Evolutionary conservation across 2,329 filamentous ascomycete genomes (phyloP).

Genomic region (Fusarium napiforme): DNA sequence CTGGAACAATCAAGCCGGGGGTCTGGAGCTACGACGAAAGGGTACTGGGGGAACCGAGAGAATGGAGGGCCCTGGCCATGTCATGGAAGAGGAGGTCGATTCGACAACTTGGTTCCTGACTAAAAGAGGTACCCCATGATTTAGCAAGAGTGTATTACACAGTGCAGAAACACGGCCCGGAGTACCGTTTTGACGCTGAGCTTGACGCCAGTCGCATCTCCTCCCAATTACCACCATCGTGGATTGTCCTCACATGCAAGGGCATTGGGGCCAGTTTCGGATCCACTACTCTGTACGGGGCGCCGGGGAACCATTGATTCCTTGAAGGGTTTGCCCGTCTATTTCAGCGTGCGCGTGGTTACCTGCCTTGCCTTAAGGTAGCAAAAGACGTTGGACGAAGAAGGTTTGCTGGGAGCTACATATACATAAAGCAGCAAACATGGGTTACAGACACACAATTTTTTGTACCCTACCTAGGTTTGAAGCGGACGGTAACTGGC

Average conservation of each 20-base stretch:
- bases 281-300: conserved; percentile 18
- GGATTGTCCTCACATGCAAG: conserved; percentile 33
- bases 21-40: background rate
- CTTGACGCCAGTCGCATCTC: conserved; percentile 31
- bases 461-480: conserved; percentile 1
- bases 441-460: background rate
- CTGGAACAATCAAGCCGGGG: conserved; percentile 9
- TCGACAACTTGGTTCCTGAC: conserved; percentile 28
- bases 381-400: conserved; percentile 15
- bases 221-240: conserved; percentile 31
- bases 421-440: conserved; percentile 5
- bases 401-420: conserved; percentile 1
- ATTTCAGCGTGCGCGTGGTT: conserved; percentile 23
- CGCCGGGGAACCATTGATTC: conserved; percentile 25
- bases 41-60: conserved; percentile 40
- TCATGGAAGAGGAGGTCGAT: conserved; percentile 26
- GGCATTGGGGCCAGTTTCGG: conserved; percentile 31
- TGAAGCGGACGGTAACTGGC: conserved; percentile 2
- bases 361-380: background rate
- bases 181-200: conserved; percentile 31
- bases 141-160: conserved; percentile 18
- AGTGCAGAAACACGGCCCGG: conserved; percentile 37
- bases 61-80: conserved; percentile 34
- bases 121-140: conserved; percentile 15
- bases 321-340: conserved; percentile 5